Evolutionary conservation across 2,329 filamentous ascomycete genomes (phyloP).

Genomic region (Ophiostoma tasmaniense): DNA sequence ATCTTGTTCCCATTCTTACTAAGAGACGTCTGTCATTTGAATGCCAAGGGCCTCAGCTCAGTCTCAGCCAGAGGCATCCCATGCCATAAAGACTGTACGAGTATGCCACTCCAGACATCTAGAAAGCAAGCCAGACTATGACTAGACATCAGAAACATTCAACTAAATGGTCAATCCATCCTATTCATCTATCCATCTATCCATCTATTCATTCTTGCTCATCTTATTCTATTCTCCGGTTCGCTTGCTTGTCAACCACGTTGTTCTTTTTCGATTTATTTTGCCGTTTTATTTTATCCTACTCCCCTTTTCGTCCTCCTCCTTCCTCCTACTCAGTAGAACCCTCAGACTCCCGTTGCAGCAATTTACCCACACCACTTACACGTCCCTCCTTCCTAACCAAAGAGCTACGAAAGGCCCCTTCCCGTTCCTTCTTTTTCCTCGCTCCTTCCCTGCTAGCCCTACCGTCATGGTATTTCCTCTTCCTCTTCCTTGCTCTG

Average conservation of each 20-base stretch:
- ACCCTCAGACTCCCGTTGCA: background rate
- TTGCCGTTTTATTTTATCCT: background rate
- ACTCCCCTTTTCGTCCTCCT: conserved; percentile 4
- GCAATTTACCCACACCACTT: conserved; percentile 13
- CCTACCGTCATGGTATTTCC: background rate
- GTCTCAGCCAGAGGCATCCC: too few species aligned
- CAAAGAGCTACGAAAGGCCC: background rate
- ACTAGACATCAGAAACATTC: too few species aligned
- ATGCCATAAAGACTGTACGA: too few species aligned
- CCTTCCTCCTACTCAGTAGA: background rate
- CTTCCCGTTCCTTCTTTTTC: conserved; percentile 8
- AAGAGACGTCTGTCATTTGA: too few species aligned
- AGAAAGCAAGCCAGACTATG: too few species aligned
- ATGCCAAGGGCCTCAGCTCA: too few species aligned
- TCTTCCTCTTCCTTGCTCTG: background rate
- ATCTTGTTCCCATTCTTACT: too few species aligned
- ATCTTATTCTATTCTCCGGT: too few species aligned
- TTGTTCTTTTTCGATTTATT: background rate
- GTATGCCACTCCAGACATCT: too few species aligned
- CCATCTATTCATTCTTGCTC: too few species aligned
- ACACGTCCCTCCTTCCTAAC: conserved; percentile 11
- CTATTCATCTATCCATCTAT: too few species aligned
- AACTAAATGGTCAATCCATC: too few species aligned
- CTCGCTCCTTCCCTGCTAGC: conserved; percentile 2
- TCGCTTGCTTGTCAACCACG: background rate